These are phyloP conservation scores for Magnusiomyces tetraspermus DNA, from an alignment of 1,139 yeast species.

Conservation along the genomic window DNA sequence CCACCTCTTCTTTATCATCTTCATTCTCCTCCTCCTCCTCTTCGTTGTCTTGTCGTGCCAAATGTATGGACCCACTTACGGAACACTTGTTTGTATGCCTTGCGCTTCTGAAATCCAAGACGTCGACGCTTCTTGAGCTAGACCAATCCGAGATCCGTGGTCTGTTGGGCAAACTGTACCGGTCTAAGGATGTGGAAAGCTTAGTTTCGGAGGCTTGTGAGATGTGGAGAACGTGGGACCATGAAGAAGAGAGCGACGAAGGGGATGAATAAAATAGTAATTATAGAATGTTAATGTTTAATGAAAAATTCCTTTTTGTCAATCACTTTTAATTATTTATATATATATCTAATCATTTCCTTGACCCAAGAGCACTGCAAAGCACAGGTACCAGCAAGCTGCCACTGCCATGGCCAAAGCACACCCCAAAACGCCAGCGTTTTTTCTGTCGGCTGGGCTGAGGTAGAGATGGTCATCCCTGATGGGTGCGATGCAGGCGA, in stretches of 20 bases:
- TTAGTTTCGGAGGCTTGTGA: slow-evolving; percentile 75
- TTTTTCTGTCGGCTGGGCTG: too few relatives aligned
- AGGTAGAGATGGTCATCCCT: too few relatives aligned
- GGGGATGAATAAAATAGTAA: background rate
- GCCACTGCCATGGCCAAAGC: too few relatives aligned
- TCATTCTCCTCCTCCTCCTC: slow-evolving; percentile 20
- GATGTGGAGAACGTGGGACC: slow-evolving; percentile 79
- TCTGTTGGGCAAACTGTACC: slow-evolving; percentile 49
- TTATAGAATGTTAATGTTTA: background rate
- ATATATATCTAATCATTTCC: too few relatives aligned
- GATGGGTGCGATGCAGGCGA: too few relatives aligned
- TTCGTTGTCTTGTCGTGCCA: slow-evolving; percentile 41
- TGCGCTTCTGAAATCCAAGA: slow-evolving; percentile 73
- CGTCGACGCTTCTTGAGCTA: slow-evolving; percentile 66
- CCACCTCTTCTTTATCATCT: background rate
- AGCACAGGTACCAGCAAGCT: too few relatives aligned
- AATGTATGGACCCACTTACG: slow-evolving; percentile 58
- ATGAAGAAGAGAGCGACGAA: slow-evolving; percentile 32
- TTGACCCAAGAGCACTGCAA: too few relatives aligned
- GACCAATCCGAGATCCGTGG: slow-evolving; percentile 88
- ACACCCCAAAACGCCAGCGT: too few relatives aligned
- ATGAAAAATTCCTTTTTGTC: background rate
- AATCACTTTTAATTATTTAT: background rate
- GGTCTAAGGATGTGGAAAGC: slow-evolving; percentile 50
- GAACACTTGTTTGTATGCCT: slow-evolving; percentile 69